Evolutionary conservation across 1,284 basidiomycete species (phyloP), one percentile per base, ranked within the genome.

Genomic region (Ceraceosorus bombacis): DNA sequence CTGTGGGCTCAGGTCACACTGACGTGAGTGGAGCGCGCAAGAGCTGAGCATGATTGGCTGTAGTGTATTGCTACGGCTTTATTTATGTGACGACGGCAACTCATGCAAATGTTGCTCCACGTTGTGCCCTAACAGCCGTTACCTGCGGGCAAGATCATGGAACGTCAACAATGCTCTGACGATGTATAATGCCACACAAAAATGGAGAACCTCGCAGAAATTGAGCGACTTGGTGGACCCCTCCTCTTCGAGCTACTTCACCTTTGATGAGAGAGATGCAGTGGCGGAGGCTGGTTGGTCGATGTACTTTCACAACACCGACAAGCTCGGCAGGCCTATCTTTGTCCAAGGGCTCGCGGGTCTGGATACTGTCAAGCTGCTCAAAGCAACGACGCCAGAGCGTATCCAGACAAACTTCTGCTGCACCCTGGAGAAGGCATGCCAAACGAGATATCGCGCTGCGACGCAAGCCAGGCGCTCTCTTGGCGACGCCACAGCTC

Each of bases 281-380:
- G 72, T 77, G 4, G 74, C 72, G 0, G 39, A 60, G 5, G 53
- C 62, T 15, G 74, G 74, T 12, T 77, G 74, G 74, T 63, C 68
- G 51, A 77, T 77, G 74, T 77, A 77, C 58, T 77, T 76, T 51
- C 74, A 77, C 69, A 68, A 69, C 49, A 66, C 62, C 8, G 74
- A 77, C 59, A 58, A 60, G 43, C 57, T 72, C 1, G 72, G 74
- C 8, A 63, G 74, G 3, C 74, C 74, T 5, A 72, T 77, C 46
- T 77, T 77, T 51, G 64, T 76, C 46, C 74, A 77, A 60, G 73
- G 75, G 54, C 55, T 77, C 37, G 67, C 68, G 49, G 63, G 68
- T 51, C 62, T 77, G 60, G 65, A 76, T 38, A 46, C 63, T 4
- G 63, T 63, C 48, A 54, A 59, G 6, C 64, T 77, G 1, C 73